Conservation (phyloP, 1,284 basidiomycete species). For the Taiwanofungus camphoratus region DNA sequence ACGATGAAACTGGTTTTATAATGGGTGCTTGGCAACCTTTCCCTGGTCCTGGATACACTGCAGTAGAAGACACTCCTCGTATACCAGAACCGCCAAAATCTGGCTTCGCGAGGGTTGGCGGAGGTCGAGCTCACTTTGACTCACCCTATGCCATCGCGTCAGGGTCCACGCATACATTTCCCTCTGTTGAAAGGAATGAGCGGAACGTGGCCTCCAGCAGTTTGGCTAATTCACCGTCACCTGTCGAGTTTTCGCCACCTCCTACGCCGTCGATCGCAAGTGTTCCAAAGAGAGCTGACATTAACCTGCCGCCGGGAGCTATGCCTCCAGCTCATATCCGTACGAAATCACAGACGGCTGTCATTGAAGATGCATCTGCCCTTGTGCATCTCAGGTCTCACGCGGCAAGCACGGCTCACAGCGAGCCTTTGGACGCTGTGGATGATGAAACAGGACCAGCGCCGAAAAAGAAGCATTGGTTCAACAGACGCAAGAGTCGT, state of each 20-base stretch:
- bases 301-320: slow-evolving; percentile 53
- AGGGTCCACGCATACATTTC: slow-evolving; percentile 52
- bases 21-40: slow-evolving; percentile 83
- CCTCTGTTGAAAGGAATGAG: slow-evolving; percentile 53
- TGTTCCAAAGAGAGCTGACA: slow-evolving; percentile 26
- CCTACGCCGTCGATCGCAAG: slow-evolving; percentile 45
- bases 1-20: slow-evolving; percentile 74
- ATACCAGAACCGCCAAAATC: slow-evolving; percentile 37
- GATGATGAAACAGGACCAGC: slow-evolving; percentile 14
- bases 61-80: slow-evolving; percentile 33
- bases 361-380: slow-evolving; percentile 54
- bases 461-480: slow-evolving; percentile 60
- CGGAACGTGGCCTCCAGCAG: slow-evolving; percentile 28
- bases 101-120: slow-evolving; percentile 75
- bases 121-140: slow-evolving; percentile 73
- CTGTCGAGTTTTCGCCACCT: slow-evolving; percentile 41
- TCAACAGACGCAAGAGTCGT: slow-evolving; percentile 51
- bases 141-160: slow-evolving; percentile 68
- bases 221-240: slow-evolving; percentile 17
- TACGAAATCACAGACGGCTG: slow-evolving; percentile 75
- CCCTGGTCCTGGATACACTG: slow-evolving; percentile 46
- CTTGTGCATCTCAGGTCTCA: slow-evolving; percentile 10
- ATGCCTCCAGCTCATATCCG: slow-evolving; percentile 65
- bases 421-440: background rate
- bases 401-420: background rate